phyloP scores from a whole-genome alignment of 805 yeast genomes.

The Candida insectorum region DNA sequence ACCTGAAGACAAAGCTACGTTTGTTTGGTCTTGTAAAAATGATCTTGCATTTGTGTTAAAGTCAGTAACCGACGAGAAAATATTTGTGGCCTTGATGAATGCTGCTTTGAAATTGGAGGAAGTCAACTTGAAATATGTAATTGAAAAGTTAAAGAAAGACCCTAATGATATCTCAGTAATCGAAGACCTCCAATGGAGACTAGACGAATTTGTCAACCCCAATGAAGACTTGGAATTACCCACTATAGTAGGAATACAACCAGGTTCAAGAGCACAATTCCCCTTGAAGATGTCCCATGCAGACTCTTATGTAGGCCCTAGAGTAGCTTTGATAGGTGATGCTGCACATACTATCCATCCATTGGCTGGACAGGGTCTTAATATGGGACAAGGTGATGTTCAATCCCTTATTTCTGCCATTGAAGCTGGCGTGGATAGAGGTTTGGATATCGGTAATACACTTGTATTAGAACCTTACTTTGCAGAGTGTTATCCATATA shows the following conservation, averaged over 20 bases:
- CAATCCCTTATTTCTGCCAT: constrained; percentile 64
- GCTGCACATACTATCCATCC: constrained; percentile 99
- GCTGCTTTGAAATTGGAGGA: constrained; percentile 82
- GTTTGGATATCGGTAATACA: constrained; percentile 82
- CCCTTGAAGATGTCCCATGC: constrained; percentile 89
- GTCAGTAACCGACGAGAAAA: constrained; percentile 49
- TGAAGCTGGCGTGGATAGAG: constrained; percentile 68
- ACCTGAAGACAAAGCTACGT: constrained; percentile 80
- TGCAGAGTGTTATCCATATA: constrained; percentile 74
- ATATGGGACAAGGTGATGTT: constrained; percentile 96
- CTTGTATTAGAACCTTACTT: constrained; percentile 84
- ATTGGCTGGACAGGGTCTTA: constrained; percentile 94
- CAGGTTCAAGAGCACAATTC: constrained; percentile 75
- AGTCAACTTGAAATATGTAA: constrained; percentile 73
- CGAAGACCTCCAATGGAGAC: constrained; percentile 74
- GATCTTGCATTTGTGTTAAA: constrained; percentile 63
- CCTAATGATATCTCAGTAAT: constrained; percentile 47
- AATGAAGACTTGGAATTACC: constrained; percentile 58
- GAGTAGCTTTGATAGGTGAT: constrained; percentile 94
- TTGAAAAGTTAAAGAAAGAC: constrained; percentile 34
- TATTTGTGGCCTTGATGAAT: constrained; percentile 70
- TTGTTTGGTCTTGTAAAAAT: constrained; percentile 91
- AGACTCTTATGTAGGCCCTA: constrained; percentile 77
- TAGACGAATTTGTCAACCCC: constrained; percentile 14
- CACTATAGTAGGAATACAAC: constrained; percentile 54